Conservation (phyloP, 2,329 filamentous ascomycete genomes). For the Phyllosticta citribraziliensis region DNA sequence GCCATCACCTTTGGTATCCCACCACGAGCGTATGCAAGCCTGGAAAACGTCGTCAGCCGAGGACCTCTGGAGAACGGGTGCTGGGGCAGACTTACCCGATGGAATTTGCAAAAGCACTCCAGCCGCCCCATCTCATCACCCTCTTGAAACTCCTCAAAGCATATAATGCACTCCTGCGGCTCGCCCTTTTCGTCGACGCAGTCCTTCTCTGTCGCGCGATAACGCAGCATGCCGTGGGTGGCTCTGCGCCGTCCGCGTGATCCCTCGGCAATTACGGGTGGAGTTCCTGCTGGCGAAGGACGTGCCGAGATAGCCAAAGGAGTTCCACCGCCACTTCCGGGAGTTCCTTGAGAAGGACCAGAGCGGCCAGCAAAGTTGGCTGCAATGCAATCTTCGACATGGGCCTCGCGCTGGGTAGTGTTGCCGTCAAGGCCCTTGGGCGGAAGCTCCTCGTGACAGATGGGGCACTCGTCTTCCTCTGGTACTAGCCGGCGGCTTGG, state of each 20-base stretch:
- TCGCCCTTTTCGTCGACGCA: slow-evolving; percentile 45
- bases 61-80: slow-evolving; percentile 7
- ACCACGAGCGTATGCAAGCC: slow-evolving; percentile 51
- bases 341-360: neutral
- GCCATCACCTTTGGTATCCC: slow-evolving; percentile 44
- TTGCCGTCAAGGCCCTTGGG: slow-evolving; percentile 32
- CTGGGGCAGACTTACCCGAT: slow-evolving; percentile 31
- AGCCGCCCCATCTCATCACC: slow-evolving; percentile 50
- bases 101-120: slow-evolving; percentile 56
- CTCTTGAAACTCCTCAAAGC: slow-evolving; percentile 54
- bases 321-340: neutral
- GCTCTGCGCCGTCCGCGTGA: neutral
- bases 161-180: slow-evolving; percentile 52
- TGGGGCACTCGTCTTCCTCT: slow-evolving; percentile 71
- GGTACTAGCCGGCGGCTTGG: slow-evolving; percentile 22
- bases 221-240: slow-evolving; percentile 36
- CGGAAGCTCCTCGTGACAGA: slow-evolving; percentile 64
- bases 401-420: slow-evolving; percentile 32
- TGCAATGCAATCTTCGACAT: slow-evolving; percentile 35
- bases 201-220: slow-evolving; percentile 54
- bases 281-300: neutral
- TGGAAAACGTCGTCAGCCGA: slow-evolving; percentile 6
- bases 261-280: neutral
- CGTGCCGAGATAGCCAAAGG: neutral
- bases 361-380: slow-evolving; percentile 14